Base-by-base conservation (phyloP, 352 stramenopile genomes). In the Ophiocytium majus region DNA sequence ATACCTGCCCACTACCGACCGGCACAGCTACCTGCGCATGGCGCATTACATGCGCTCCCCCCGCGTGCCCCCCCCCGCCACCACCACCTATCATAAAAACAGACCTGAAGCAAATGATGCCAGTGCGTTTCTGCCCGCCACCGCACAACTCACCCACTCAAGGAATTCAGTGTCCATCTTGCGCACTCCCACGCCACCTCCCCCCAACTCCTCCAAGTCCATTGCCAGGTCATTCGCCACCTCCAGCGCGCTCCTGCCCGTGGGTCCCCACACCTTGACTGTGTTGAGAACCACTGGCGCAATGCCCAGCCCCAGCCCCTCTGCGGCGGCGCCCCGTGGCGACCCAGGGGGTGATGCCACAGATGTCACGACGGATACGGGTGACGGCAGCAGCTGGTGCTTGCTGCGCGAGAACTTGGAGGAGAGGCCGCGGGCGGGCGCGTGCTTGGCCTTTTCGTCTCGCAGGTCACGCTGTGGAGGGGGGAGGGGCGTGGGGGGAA, bases 141-240 rank as follows among this genome's bases (percentile, higher is more conserved):
- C n/a, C n/a, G n/a, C n/a, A n/a, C n/a, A n/a, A n/a, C 64, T 76
- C 34, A 76, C 64, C 64, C 64, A 76, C 10, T 76, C 5, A 5
- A 76, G 5, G 64, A 76, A 76, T 5, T 76, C 64, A 5, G 31
- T 10, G 64, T 76, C 64, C 34, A 37, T 5, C 31, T 17, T 34
- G 31, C 34, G 64, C 31, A 37, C 64, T 5, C 5, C 64, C 5
- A 5, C 17, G 34, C 17, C 17, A 17, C 64, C 5, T 17, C 31
- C 64, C 31, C 31, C 64, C 31, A 76, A 14, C 31, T 37, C 64
- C 64, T 76, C 64, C 64, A 76, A 17, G 5, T 34, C 31, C 64
- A 76, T 76, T 17, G 64, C 64, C 34, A 76, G 34, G 17, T 76
- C 34, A 17, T 5, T 17, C 5, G 64, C 64, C 5, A 76, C 64